A percentile compares a stretch with the other conserved stretches of the same genome.
Evolutionary conservation across 768 basidiomycete genomes (phyloP).

Genomic region (Kwoniella botswanensis): DNA sequence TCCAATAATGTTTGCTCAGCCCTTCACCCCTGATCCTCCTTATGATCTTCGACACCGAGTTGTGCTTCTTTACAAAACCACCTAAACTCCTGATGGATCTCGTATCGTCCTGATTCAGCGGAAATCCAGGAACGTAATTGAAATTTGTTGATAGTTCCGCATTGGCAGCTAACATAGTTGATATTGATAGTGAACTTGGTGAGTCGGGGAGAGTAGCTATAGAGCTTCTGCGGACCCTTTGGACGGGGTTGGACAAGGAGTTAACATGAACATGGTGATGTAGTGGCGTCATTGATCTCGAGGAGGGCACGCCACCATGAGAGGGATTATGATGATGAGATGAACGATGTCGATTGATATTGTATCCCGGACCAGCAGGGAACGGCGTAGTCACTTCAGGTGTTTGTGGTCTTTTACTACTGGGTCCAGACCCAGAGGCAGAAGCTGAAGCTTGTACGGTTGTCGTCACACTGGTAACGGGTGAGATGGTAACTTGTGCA

Average conservation of each 20-base stretch:
- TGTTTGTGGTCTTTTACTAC: constrained; percentile 12
- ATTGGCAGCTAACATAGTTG: constrained; percentile 49
- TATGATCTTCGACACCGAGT: constrained; percentile 89
- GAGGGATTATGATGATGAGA: constrained; percentile 15
- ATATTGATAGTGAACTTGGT: constrained; percentile 48
- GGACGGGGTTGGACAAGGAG: constrained; percentile 23
- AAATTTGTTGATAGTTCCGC: constrained; percentile 49
- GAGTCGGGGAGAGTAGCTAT: constrained; percentile 52
- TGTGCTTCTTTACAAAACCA: constrained; percentile 66
- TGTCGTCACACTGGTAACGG: constrained; percentile 47
- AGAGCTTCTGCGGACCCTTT: constrained; percentile 41
- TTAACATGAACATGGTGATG: constrained; percentile 38
- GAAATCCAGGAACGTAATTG: constrained; percentile 79
- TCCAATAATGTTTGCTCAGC: constrained; percentile 88
- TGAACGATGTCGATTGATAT: constrained; percentile 13
- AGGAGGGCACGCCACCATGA: constrained; percentile 24
- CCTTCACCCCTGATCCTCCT: constrained; percentile 89
- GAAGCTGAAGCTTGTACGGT: constrained; percentile 37
- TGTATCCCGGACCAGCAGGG: constrained; percentile 12
- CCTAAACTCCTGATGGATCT: constrained; percentile 67
- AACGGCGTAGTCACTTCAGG: constrained; percentile 15
- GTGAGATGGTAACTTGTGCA: constrained; percentile 49
- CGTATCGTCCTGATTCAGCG: constrained; percentile 81
- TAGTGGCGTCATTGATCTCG: constrained; percentile 24
- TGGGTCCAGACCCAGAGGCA: neutral